Evolutionary conservation across 139 green algal genomes (phyloP).

Genomic region (Nannochloris sp.): DNA sequence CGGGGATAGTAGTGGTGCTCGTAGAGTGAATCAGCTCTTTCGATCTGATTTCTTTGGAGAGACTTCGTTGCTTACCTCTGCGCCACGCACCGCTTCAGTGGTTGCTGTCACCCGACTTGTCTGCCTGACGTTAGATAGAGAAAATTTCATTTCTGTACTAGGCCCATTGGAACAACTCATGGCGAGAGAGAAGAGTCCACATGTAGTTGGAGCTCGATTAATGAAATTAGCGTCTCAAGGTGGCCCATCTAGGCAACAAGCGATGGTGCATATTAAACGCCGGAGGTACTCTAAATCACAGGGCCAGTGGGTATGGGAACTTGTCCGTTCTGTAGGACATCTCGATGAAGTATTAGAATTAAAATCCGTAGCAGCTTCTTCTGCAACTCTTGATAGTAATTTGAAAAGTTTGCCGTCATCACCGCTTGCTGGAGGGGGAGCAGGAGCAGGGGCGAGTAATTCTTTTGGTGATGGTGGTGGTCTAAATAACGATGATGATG

Average conservation of each 20-base stretch:
- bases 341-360: constrained; percentile 85
- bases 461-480: not conserved
- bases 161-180: constrained; percentile 79
- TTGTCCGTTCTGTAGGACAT: constrained; percentile 72
- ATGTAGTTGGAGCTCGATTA: constrained; percentile 71
- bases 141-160: constrained; percentile 80
- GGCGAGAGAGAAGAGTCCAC: constrained; percentile 70
- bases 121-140: constrained; percentile 68
- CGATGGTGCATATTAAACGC: constrained; percentile 72
- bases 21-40: constrained; percentile 87
- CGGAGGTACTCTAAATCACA: constrained; percentile 34
- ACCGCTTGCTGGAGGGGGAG: too few species aligned
- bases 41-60: constrained; percentile 91
- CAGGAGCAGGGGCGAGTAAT: not conserved
- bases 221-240: constrained; percentile 53
- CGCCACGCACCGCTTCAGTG: constrained; percentile 62
- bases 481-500: not conserved
- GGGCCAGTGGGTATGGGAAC: constrained; percentile 58
- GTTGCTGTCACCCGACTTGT: constrained; percentile 65
- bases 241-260: constrained; percentile 44
- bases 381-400: not conserved
- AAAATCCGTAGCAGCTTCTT: constrained; percentile 1
- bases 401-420: not conserved
- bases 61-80: constrained; percentile 64
- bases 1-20: not conserved